Conservation (phyloP, 352 stramenopile genomes). For the Pythium oligandrum region DNA sequence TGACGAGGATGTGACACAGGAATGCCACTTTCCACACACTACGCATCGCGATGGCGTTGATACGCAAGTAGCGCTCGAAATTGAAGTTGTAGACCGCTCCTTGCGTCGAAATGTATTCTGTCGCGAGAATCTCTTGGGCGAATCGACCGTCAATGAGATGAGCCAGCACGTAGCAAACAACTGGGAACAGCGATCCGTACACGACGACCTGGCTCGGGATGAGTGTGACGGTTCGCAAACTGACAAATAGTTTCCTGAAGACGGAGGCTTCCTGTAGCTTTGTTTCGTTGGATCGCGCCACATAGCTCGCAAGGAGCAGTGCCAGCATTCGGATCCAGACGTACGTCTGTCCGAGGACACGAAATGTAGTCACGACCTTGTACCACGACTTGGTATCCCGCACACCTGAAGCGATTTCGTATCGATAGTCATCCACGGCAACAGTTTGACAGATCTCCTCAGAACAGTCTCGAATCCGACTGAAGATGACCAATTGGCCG, state of each 20-base stretch:
- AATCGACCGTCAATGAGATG: conserved; percentile 39
- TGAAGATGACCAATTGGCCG: conserved; percentile 3
- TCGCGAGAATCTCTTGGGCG: conserved; percentile 30
- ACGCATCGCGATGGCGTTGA: neutral
- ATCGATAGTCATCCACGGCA: conserved; percentile 40
- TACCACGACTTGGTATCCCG: conserved; percentile 28
- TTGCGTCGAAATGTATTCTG: conserved; percentile 22
- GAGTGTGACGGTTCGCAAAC: conserved; percentile 25
- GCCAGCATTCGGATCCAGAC: conserved; percentile 24
- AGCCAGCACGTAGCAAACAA: conserved; percentile 37
- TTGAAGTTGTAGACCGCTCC: conserved; percentile 4
- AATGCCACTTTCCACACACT: neutral
- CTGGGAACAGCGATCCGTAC: conserved; percentile 37
- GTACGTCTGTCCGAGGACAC: conserved; percentile 32
- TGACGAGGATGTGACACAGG: neutral
- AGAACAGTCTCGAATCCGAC: conserved; percentile 6
- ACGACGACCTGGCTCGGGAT: conserved; percentile 51
- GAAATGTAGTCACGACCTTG: conserved; percentile 17
- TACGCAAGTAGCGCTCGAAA: no score
- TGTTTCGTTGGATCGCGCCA: neutral
- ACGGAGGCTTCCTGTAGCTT: no score
- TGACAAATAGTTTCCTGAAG: neutral
- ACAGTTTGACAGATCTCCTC: conserved; percentile 23
- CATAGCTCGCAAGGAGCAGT: conserved; percentile 26
- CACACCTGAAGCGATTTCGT: conserved; percentile 22